These are phyloP conservation scores for Podaxis pistillaris DNA, from an alignment of 768 basidiomycete genomes.

Conservation along the genomic window DNA sequence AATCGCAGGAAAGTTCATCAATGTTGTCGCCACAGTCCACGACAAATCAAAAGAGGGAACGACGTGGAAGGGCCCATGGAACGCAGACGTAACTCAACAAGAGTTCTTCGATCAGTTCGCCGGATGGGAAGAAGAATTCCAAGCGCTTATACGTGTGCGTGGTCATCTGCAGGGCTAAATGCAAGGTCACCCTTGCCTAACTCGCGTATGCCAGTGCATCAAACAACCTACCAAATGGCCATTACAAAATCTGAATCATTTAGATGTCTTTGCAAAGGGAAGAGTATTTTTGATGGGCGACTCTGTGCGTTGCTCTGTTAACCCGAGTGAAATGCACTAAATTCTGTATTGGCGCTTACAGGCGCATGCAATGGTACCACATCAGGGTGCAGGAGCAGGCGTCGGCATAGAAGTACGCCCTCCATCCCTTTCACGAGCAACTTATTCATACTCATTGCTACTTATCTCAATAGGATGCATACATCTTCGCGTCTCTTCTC, in stretches of 20 bases:
- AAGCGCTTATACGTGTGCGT: constrained; percentile 19
- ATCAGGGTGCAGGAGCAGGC: constrained; percentile 50
- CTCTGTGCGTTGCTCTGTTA: constrained; percentile 17
- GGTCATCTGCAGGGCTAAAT: neutral
- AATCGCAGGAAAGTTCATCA: constrained; percentile 45
- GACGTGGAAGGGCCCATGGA: constrained; percentile 18
- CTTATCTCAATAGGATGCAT: constrained; percentile 39
- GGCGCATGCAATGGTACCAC: constrained; percentile 48
- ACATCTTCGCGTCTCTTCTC: constrained; percentile 35
- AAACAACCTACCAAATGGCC: constrained; percentile 23
- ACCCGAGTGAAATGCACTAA: neutral
- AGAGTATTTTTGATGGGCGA: constrained; percentile 25
- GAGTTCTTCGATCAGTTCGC: constrained; percentile 16
- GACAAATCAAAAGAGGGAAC: constrained; percentile 14
- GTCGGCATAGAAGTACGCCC: constrained; percentile 43
- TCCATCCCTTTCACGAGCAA: neutral
- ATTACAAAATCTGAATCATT: constrained; percentile 18
- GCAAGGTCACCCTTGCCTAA: neutral
- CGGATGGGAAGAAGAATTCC: constrained; percentile 18
- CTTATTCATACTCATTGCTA: constrained; percentile 26
- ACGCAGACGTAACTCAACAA: constrained; percentile 12
- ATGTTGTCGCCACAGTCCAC: constrained; percentile 40
- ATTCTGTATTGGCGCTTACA: constrained; percentile 1
- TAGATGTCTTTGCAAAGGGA: constrained; percentile 18
- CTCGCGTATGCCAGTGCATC: constrained; percentile 17